Percentiles rank a stretch among this genome's conserved stretches.
phyloP scores from a whole-genome alignment of 1,284 basidiomycete species.

The Rhizoctonia solani region DNA sequence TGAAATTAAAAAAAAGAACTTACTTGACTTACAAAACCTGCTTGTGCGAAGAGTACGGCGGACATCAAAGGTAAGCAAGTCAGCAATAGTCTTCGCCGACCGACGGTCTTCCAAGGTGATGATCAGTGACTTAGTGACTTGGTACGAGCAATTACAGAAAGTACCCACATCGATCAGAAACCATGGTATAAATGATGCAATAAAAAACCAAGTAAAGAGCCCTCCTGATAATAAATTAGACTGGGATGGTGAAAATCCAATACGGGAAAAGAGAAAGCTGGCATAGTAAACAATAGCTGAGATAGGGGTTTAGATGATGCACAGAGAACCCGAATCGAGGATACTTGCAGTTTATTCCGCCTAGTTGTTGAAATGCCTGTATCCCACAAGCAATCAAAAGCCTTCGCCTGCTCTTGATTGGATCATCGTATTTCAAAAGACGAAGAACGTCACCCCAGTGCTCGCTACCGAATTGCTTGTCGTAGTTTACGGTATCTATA shows the following conservation, averaged over 20 bases:
- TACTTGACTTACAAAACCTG: not conserved
- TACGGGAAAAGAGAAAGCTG: not conserved
- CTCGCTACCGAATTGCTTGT: constrained; percentile 7
- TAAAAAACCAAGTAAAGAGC: not conserved
- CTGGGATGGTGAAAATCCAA: not conserved
- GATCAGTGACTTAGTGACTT: not conserved
- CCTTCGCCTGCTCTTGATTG: not conserved
- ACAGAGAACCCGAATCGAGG: not conserved
- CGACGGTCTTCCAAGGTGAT: not conserved
- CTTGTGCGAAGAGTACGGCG: not conserved
- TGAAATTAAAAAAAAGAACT: not conserved
- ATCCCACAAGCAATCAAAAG: constrained; percentile 13
- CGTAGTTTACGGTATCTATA: not conserved
- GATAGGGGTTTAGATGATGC: not conserved
- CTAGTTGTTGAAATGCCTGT: constrained; percentile 17
- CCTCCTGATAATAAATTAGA: constrained; percentile 7
- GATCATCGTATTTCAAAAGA: not conserved
- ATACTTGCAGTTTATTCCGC: not conserved
- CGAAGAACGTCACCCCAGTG: not conserved
- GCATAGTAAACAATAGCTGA: constrained; percentile 14
- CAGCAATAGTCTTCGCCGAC: not conserved
- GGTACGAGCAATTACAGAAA: too few species aligned
- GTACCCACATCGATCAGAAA: not conserved
- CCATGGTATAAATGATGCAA: constrained; percentile 10
- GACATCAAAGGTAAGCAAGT: constrained; percentile 5